A percentile compares a stretch with the other conserved stretches of the same genome.
These are phyloP conservation scores for Linum trigynum DNA, from an alignment of 345 rosid genomes.

Conservation along the genomic window DNA sequence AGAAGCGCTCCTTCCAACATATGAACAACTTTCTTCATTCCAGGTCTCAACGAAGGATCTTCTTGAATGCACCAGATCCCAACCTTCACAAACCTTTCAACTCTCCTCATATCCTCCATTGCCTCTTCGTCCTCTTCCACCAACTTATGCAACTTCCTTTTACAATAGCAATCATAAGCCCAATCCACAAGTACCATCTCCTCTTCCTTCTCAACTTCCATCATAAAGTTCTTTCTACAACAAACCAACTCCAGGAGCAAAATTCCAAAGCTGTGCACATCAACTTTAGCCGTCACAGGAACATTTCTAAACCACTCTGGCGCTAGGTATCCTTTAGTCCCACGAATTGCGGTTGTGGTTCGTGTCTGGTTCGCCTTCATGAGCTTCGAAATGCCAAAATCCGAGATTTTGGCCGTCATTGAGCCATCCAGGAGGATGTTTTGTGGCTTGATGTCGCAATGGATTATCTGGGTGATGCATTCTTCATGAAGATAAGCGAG, in stretches of 20 bases:
- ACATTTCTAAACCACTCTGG: not conserved
- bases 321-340: not conserved
- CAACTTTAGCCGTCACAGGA: not conserved
- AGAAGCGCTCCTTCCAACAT: not conserved
- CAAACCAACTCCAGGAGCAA: not conserved
- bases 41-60: not conserved
- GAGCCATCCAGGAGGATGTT: not conserved
- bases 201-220: not conserved
- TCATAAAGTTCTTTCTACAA: not conserved
- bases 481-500: slow-evolving; percentile 31
- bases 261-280: not conserved
- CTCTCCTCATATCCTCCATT: not conserved
- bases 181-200: not conserved
- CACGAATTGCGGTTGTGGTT: not conserved
- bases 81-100: not conserved
- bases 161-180: not conserved
- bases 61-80: not conserved
- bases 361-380: not conserved
- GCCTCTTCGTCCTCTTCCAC: not conserved
- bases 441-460: not conserved
- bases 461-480: slow-evolving; percentile 10
- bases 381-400: not conserved
- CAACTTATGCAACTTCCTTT: not conserved
- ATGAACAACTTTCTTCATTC: not conserved
- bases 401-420: not conserved